Conservation (phyloP, 208 protist species). For the Leptomonas seymouri region DNA sequence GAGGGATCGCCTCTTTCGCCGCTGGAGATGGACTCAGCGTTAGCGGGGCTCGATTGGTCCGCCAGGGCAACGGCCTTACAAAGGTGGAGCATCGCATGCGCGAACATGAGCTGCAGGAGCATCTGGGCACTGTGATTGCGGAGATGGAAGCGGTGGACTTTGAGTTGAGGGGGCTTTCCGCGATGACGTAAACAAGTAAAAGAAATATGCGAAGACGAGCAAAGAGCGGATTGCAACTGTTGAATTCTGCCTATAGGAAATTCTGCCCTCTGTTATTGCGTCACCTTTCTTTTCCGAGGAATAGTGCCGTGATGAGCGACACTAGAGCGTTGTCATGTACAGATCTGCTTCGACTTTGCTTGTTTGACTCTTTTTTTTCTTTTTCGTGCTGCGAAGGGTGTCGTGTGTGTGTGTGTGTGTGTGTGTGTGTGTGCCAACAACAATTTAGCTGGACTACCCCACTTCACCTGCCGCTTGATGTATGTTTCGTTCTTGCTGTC, state of each 20-base stretch:
- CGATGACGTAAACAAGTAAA: slow-evolving; percentile 12
- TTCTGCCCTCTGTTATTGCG: background rate
- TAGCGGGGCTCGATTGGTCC: slow-evolving; percentile 1
- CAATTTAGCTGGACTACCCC: no score
- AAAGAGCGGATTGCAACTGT: no score
- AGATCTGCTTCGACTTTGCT: slow-evolving; percentile 23
- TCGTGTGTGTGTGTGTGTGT: background rate
- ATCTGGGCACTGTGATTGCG: slow-evolving; percentile 46
- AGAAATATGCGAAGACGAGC: background rate
- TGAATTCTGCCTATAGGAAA: no score
- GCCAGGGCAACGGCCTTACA: slow-evolving; percentile 14
- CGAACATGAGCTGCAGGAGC: slow-evolving; percentile 52
- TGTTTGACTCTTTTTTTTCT: slow-evolving; percentile 5
- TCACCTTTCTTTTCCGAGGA: background rate
- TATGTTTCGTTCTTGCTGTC: no score
- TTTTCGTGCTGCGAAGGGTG: background rate
- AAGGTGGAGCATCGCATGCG: slow-evolving; percentile 50
- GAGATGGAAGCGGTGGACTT: slow-evolving; percentile 83
- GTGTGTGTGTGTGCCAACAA: no score
- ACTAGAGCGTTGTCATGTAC: background rate
- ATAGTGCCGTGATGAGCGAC: background rate
- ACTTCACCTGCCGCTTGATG: no score
- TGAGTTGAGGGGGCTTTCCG: slow-evolving; percentile 33
- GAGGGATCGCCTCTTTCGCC: background rate
- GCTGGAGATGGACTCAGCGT: slow-evolving; percentile 10